Conservation (phyloP, 2,329 filamentous ascomycete genomes). For the Aspergillus udagawae region DNA sequence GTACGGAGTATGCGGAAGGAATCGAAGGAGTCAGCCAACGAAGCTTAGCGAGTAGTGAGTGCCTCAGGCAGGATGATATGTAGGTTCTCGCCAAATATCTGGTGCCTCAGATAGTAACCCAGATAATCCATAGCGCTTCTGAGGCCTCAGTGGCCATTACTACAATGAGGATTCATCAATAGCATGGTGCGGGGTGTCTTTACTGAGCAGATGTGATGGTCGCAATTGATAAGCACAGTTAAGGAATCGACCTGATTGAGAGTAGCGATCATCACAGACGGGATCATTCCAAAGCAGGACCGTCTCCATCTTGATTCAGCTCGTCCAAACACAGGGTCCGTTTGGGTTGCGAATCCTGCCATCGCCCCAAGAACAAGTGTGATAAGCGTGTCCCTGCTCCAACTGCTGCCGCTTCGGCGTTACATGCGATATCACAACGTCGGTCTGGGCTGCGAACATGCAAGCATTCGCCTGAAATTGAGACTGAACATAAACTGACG, state of each 20-base stretch:
- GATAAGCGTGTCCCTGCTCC: conserved; percentile 29
- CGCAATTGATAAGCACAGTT: not conserved
- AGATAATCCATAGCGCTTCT: not conserved
- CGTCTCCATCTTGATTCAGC: not conserved
- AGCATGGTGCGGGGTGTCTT: no score
- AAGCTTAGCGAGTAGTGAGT: not conserved
- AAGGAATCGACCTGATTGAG: no score
- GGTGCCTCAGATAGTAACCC: not conserved
- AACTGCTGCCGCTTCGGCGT: conserved; percentile 26
- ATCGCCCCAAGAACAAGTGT: conserved; percentile 32
- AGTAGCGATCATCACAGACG: not conserved
- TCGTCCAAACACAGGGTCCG: conserved; percentile 18
- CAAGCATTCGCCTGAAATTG: conserved; percentile 4
- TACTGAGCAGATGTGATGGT: no score
- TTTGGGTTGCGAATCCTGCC: conserved; percentile 29
- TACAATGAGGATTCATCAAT: not conserved
- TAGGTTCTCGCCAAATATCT: not conserved
- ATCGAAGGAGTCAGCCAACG: not conserved
- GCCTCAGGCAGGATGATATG: not conserved
- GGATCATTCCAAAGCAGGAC: not conserved
- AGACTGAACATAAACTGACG: conserved; percentile 14
- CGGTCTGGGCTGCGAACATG: conserved; percentile 18
- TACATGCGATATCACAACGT: conserved; percentile 9
- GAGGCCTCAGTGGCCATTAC: not conserved
- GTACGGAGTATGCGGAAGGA: no score